These are phyloP conservation scores for Xylariaceae sp. DNA, from an alignment of 2,329 filamentous ascomycete species.

Conservation along the genomic window DNA sequence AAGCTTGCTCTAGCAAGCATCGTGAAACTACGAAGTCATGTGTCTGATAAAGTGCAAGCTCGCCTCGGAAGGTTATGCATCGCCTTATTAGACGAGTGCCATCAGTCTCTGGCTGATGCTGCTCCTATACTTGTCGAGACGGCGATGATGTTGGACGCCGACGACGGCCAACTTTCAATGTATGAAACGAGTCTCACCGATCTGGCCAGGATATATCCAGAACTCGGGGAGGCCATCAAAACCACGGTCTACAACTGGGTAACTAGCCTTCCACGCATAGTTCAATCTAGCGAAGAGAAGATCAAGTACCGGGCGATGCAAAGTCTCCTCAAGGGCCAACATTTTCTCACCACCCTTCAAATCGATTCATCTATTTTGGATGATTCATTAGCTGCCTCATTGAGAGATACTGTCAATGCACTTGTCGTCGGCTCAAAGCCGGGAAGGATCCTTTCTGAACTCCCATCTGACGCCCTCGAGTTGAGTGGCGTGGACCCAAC, in stretches of 20 bases:
- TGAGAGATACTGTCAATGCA: constrained; percentile 66
- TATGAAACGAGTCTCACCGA: constrained; percentile 51
- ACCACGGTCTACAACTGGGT: constrained; percentile 75
- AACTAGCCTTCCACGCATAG: constrained; percentile 69
- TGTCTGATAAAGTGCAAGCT: constrained; percentile 60
- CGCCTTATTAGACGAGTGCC: constrained; percentile 71
- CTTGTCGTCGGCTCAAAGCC: constrained; percentile 35
- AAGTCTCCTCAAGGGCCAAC: constrained; percentile 70
- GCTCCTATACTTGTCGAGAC: constrained; percentile 72
- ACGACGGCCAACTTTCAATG: constrained; percentile 39
- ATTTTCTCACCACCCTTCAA: constrained; percentile 57
- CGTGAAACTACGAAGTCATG: constrained; percentile 66
- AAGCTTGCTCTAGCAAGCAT: constrained; percentile 76
- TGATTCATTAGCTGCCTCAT: constrained; percentile 57
- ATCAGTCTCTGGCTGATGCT: constrained; percentile 63
- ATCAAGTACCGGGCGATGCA: constrained; percentile 65
- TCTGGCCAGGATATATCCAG: constrained; percentile 56
- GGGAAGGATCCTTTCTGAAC: constrained; percentile 31
- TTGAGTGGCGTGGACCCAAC: constrained; percentile 29
- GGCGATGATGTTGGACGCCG: constrained; percentile 60
- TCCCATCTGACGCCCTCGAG: constrained; percentile 28
- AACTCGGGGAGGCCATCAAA: constrained; percentile 60
- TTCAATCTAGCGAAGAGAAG: constrained; percentile 79
- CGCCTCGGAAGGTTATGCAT: constrained; percentile 68
- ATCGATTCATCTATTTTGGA: constrained; percentile 62